Conservation (phyloP, 768 basidiomycete genomes). For the Tylopilus sp. region DNA sequence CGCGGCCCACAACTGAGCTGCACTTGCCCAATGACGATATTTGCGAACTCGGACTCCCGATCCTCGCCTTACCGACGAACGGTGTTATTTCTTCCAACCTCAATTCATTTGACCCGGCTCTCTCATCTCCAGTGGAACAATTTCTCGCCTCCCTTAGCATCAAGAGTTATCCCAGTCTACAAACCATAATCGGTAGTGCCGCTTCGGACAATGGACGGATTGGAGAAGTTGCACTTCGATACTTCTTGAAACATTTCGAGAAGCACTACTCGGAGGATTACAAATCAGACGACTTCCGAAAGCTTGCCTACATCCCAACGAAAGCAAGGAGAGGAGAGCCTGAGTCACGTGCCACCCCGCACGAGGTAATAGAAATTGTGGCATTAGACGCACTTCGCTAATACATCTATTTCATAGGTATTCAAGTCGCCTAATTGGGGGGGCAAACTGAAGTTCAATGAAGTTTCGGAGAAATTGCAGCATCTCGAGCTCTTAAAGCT, state of each 20-base stretch:
- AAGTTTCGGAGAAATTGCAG: background rate
- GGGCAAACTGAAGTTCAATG: slow-evolving; percentile 11
- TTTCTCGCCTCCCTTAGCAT: slow-evolving; percentile 9
- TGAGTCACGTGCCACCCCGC: background rate
- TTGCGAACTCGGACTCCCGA: slow-evolving; percentile 68
- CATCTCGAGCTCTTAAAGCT: slow-evolving; percentile 9
- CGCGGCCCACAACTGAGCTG: slow-evolving; percentile 40
- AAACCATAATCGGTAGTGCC: slow-evolving; percentile 5
- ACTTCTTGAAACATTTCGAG: slow-evolving; percentile 11
- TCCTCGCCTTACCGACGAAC: slow-evolving; percentile 44
- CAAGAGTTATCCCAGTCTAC: background rate
- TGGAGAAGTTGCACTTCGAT: slow-evolving; percentile 1
- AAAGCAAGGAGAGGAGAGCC: too few species aligned
- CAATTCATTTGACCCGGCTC: background rate
- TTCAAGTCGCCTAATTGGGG: slow-evolving; percentile 6
- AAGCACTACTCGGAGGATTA: slow-evolving; percentile 10
- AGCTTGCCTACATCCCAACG: slow-evolving; percentile 15
- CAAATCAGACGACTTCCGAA: slow-evolving; percentile 6
- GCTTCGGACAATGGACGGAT: background rate
- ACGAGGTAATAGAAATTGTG: slow-evolving; percentile 7
- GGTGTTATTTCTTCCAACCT: background rate
- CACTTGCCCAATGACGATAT: slow-evolving; percentile 77
- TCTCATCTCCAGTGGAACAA: background rate
- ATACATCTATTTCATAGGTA: slow-evolving; percentile 8
- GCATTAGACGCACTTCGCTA: background rate